Conservation (phyloP, 2,329 filamentous ascomycete species). For the Westerdykella ornata region DNA sequence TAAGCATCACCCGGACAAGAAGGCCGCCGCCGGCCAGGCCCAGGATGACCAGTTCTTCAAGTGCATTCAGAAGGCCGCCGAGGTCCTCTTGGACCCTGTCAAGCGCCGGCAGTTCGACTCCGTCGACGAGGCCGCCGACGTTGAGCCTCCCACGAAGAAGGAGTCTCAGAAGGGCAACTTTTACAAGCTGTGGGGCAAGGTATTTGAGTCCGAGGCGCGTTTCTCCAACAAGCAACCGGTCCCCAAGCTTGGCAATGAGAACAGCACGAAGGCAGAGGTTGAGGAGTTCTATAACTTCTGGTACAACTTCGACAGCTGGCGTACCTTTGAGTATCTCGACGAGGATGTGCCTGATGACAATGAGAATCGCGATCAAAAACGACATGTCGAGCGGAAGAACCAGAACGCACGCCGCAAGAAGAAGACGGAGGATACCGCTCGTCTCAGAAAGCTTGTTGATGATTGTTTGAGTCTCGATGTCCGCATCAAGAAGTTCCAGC, state of each 20-base stretch:
- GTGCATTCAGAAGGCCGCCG: conserved; percentile 97
- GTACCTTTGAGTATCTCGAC: conserved; percentile 95
- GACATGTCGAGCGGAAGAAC: conserved; percentile 97
- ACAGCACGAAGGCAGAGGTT: conserved; percentile 80
- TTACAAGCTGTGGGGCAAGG: conserved; percentile 87
- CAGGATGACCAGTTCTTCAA: conserved; percentile 99
- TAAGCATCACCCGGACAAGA: conserved; percentile 98
- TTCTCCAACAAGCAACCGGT: conserved; percentile 92
- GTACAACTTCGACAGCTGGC: conserved; percentile 99
- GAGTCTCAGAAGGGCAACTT: conserved; percentile 77
- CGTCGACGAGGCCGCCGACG: conserved; percentile 87
- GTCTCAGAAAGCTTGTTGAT: conserved; percentile 84
- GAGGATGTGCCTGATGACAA: conserved; percentile 99
- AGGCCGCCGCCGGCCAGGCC: conserved; percentile 76
- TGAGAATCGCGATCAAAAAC: conserved; percentile 98
- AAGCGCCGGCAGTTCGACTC: conserved; percentile 95
- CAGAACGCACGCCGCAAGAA: conserved; percentile 96
- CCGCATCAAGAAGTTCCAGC: conserved; percentile 94
- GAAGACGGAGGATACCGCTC: conserved; percentile 95
- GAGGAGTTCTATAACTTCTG: conserved; percentile 99
- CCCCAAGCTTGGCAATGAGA: conserved; percentile 75
- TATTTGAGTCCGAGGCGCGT: conserved; percentile 86
- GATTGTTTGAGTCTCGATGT: conserved; percentile 78
- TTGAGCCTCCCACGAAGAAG: conserved; percentile 90
- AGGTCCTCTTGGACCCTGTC: conserved; percentile 83